Evolutionary conservation across 768 basidiomycete genomes (phyloP), one percentile per base, ranked within the genome.

Genomic region (Lactifluus hygrophoroides): DNA sequence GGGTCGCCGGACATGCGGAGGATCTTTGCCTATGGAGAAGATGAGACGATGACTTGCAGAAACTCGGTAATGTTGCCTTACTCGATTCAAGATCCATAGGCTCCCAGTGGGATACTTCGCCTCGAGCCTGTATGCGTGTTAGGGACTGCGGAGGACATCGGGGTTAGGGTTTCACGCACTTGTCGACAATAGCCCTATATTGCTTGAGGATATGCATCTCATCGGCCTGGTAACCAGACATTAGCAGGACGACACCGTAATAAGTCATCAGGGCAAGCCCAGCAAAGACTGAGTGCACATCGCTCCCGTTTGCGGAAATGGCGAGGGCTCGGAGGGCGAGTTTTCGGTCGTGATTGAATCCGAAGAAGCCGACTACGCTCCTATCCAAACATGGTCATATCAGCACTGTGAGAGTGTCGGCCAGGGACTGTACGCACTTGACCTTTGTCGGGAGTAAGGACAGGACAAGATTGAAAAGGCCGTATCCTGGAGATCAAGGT

Each of bases 231-330:
- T 83, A 92, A 1, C 89, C 89, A 5, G 84, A 75, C 30, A 88
- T 67, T 0, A 87, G 77, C 2, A 90, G 75, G 5, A 90, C 80
- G 51, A 84, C 77, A 27, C 88, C 85, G 53, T 87, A 75, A 66
- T 90, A 90, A 3, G 86, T 86, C 86, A 92, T 90, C 8, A 92
- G 70, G 0, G 86, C 80, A n/a, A 91, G 72, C 14, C 88, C 86
- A 23, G 89, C 77, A 67, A 90, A 90, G 11, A 87, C 81, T 7
- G 82, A 74, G 72, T 92, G 90, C 1, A 87, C 82, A 61, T 91
- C 90, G 4, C 73, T 72, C 64, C 80, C 80, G 3, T 77, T 75
- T 3, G 87, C 86, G 7, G 86, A 79, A 17, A 90, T 80, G 0
- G 83, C 79, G 2, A 90, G 74, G 0, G 89, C 85, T 46, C 77